Evolutionary conservation across 2,329 filamentous ascomycete genomes (phyloP).

Genomic region (Stachybotrys chlorohalonatus): DNA sequence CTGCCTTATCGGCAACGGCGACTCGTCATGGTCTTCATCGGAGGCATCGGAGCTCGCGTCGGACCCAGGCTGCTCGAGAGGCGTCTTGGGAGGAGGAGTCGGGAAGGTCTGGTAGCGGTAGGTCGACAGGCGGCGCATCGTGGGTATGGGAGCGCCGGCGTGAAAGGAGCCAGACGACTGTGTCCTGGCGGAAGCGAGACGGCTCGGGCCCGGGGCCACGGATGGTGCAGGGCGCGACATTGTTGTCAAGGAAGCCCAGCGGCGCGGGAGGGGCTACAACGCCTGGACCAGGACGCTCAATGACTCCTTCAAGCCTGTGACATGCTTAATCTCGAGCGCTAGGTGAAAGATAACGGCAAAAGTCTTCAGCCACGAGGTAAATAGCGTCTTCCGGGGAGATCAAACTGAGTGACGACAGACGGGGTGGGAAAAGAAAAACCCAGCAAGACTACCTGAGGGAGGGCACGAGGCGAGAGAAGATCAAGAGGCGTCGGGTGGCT

Average conservation of each 20-base stretch:
- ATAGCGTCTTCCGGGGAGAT: not conserved
- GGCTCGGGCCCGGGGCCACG: not conserved
- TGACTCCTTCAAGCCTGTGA: not conserved
- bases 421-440: not conserved
- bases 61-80: conserved; percentile 37
- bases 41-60: conserved; percentile 16
- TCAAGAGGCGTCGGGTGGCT: not conserved
- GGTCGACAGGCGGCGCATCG: conserved; percentile 29
- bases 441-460: not conserved
- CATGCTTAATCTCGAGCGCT: not conserved
- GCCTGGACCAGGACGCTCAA: not conserved
- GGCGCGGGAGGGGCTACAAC: not conserved
- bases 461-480: not conserved
- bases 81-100: conserved; percentile 60
- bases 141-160: conserved; percentile 40
- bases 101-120: conserved; percentile 77
- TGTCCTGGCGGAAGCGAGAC: conserved; percentile 2
- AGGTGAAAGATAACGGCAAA: not conserved
- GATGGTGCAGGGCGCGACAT: not conserved
- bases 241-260: not conserved
- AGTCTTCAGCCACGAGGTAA: not conserved
- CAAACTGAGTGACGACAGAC: not conserved
- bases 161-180: conserved; percentile 39
- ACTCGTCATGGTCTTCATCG: conserved; percentile 39
- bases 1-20: conserved; percentile 75